Conservation (phyloP, 75 land plant genomes). For the Cupressus sempervirens region DNA sequence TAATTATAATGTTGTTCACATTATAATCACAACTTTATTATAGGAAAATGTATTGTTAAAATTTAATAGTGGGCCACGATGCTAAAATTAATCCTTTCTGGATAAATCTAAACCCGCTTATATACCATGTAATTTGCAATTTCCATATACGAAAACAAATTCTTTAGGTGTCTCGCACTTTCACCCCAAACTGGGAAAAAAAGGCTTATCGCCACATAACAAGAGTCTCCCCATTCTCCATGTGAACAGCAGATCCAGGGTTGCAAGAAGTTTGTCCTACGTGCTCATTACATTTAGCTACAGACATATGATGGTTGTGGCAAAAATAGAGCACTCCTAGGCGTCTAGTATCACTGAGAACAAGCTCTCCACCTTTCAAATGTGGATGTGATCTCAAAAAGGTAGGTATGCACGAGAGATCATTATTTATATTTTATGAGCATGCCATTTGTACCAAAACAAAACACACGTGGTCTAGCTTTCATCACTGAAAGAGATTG, state of each 20-base stretch:
- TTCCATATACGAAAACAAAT: too few species aligned
- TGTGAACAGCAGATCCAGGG: slow-evolving; percentile 54
- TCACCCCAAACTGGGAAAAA: slow-evolving; percentile 63
- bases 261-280: slow-evolving; percentile 46
- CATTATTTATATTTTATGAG: slow-evolving; percentile 5
- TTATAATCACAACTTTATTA: too few species aligned
- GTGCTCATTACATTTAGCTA: slow-evolving; percentile 80
- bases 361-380: slow-evolving; percentile 68
- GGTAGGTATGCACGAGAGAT: background rate
- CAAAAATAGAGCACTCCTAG: slow-evolving; percentile 72
- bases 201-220: slow-evolving; percentile 58
- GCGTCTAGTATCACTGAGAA: slow-evolving; percentile 53
- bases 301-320: slow-evolving; percentile 58
- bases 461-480: slow-evolving; percentile 37
- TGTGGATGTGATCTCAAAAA: slow-evolving; percentile 5
- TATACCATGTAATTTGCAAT: too few species aligned
- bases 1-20: too few species aligned
- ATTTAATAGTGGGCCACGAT: too few species aligned
- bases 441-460: slow-evolving; percentile 29
- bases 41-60: too few species aligned
- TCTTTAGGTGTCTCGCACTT: too few species aligned
- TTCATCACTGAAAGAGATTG: slow-evolving; percentile 3
- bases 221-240: slow-evolving; percentile 76
- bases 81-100: too few species aligned
- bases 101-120: too few species aligned